Evolutionary conservation across 352 stramenopile genomes (phyloP).

Genomic region (Phytophthora fragariae): DNA sequence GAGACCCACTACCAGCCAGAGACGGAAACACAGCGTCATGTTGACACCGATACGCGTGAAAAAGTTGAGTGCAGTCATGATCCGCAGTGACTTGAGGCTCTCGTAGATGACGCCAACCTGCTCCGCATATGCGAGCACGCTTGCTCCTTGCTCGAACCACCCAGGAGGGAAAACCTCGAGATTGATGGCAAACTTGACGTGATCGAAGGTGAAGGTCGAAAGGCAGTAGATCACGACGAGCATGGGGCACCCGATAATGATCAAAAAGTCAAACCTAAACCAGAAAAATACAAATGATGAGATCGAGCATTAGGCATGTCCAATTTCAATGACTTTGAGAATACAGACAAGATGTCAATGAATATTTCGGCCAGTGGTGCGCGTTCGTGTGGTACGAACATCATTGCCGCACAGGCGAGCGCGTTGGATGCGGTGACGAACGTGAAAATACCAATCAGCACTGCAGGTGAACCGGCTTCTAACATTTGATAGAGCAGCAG

Average conservation of each 20-base stretch:
- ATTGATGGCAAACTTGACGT: conserved; percentile 19
- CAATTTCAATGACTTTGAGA: not conserved
- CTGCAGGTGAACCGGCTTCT: conserved; percentile 6
- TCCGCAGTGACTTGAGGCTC: not conserved
- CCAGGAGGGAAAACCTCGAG: conserved; percentile 6
- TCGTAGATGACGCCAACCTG: not conserved
- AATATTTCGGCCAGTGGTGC: conserved; percentile 15
- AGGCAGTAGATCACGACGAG: conserved; percentile 26
- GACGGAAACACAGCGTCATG: not conserved
- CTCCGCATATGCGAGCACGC: not conserved
- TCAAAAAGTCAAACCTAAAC: conserved; percentile 31
- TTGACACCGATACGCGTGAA: not conserved
- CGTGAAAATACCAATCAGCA: conserved; percentile 10
- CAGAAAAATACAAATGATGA: not conserved
- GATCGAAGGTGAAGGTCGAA: conserved; percentile 29
- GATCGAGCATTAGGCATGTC: not conserved
- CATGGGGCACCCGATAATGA: conserved; percentile 27
- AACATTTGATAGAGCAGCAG: conserved; percentile 18
- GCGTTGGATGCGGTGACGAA: conserved; percentile 15
- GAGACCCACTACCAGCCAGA: not conserved
- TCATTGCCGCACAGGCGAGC: conserved; percentile 1
- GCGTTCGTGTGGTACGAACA: conserved; percentile 11
- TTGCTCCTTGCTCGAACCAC: too few species aligned
- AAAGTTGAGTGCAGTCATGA: not conserved
- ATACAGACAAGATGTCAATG: conserved; percentile 34